Evolutionary conservation across 106 monocot species (phyloP).

Genomic region (Xerophyta viscosa): DNA sequence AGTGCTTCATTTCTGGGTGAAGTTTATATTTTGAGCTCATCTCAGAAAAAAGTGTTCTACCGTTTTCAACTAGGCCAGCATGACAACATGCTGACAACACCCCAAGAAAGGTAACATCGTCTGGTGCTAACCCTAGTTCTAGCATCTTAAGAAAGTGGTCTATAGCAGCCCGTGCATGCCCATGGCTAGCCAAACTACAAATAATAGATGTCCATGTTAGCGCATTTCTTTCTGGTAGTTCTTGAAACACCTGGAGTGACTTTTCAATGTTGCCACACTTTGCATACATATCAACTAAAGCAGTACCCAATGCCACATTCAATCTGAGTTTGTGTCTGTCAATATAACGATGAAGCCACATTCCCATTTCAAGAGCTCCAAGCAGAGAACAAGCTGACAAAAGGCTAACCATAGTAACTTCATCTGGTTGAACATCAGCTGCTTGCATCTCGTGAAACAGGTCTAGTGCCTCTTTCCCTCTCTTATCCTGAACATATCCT

Average conservation of each 20-base stretch:
- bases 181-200: constrained; percentile 43
- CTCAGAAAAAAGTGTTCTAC: constrained; percentile 35
- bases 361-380: constrained; percentile 41
- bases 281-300: constrained; percentile 62
- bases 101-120: constrained; percentile 56
- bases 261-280: constrained; percentile 42
- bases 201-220: constrained; percentile 49
- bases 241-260: constrained; percentile 18
- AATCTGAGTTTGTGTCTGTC: constrained; percentile 16
- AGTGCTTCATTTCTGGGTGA: constrained; percentile 47
- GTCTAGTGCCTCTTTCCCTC: constrained; percentile 29
- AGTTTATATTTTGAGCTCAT: constrained; percentile 40
- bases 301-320: constrained; percentile 27
- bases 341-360: constrained; percentile 36
- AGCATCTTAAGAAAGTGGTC: constrained; percentile 30
- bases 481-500: constrained; percentile 29
- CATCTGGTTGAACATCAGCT: constrained; percentile 23
- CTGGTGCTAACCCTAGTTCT: constrained; percentile 30
- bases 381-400: constrained; percentile 36
- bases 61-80: constrained; percentile 40
- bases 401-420: constrained; percentile 39
- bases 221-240: constrained; percentile 32
- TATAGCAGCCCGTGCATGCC: constrained; percentile 33
- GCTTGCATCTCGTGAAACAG: constrained; percentile 48
- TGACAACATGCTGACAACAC: constrained; percentile 58